A percentile compares a stretch with the other conserved stretches of the same genome.
Evolutionary conservation across 306 rosid species (phyloP).

Genomic region (Cucurbita pepo): DNA sequence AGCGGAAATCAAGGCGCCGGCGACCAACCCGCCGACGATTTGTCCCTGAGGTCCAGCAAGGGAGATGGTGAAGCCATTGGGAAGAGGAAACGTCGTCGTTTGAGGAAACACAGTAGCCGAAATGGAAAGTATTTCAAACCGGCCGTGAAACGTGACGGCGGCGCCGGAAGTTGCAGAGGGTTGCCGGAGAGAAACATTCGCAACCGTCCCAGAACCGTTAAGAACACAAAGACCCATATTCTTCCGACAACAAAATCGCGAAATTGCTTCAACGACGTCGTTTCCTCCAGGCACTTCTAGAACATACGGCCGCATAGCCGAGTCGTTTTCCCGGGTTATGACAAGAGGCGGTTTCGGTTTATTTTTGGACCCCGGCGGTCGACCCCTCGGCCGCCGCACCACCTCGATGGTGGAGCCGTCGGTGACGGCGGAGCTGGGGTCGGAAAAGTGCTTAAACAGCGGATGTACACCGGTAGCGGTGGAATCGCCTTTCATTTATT

Average conservation of each 20-base stretch:
- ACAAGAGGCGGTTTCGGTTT: conserved; percentile 66
- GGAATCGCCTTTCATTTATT: background rate
- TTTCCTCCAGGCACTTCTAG: conserved; percentile 70
- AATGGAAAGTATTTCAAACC: conserved; percentile 71
- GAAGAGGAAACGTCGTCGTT: conserved; percentile 14
- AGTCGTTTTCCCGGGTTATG: conserved; percentile 64
- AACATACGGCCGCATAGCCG: conserved; percentile 80
- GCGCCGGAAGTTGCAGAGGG: conserved; percentile 73
- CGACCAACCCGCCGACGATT: conserved; percentile 76
- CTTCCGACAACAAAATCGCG: conserved; percentile 50
- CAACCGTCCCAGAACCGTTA: conserved; percentile 66
- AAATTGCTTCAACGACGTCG: conserved; percentile 68
- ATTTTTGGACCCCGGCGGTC: conserved; percentile 91
- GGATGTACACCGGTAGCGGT: conserved; percentile 25
- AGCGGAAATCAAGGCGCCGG: conserved; percentile 48
- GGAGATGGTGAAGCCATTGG: conserved; percentile 56
- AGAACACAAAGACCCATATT: conserved; percentile 56
- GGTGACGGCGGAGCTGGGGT: background rate
- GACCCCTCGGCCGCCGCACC: conserved; percentile 61
- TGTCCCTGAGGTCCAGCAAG: conserved; percentile 93
- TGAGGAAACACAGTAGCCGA: conserved; percentile 64
- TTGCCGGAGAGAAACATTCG: conserved; percentile 77
- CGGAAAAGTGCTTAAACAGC: background rate
- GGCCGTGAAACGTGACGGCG: conserved; percentile 85
- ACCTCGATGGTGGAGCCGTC: conserved; percentile 78